Evolutionary conservation across 2,329 filamentous ascomycete species (phyloP), one percentile per base, ranked within the genome.

Genomic region (Ophiostoma perfectum): DNA sequence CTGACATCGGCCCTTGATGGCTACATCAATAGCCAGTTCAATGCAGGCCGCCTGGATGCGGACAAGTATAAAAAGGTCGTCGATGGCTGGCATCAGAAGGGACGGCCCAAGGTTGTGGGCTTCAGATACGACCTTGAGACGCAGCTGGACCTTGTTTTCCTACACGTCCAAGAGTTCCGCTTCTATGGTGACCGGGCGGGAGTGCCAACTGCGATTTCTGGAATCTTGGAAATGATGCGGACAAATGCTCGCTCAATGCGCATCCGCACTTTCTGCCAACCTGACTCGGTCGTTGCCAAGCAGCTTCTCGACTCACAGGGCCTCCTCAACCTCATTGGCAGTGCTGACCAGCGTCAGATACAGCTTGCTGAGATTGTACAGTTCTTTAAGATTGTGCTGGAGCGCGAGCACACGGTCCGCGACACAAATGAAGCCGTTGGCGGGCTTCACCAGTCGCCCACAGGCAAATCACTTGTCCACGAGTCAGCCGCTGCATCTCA

Each of bases 71-170:
- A 83, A 72, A 81, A 79, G 70, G 75, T 86, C 7, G 79, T 80
- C 2, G 83, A 86, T 66, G 75, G 73, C 5, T 88, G 84, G 85
- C 76, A 78, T 38, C 77, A 80, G 60, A 80, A 81, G 71, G 84
- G 84, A 52, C 83, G 83, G 0, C 83, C 84, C 5, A 81, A 79
- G 68, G 84, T 87, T 8, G 75, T 84, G 36, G 82, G 83, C 12
- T 87, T 86, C 74, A 82, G 84, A 18, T 87, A 85, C 74, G 84
- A 88, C 70, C 75, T 87, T 2, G 84, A 87, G 76, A 86, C 84
- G 0, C 85, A 87, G 75, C 73, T 87, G n/a, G 83, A 85, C 11
- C 79, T 88, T 11, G 75, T 87, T 36, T 73, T 75, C 16, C 74
- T 82, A 8, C 85, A 87, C 71, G 74, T 80, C 41, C 75, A 81